A percentile compares a stretch with the other conserved stretches of the same genome.
Conservation (phyloP, 176 grass and related monocot species). For the Areca catechu region DNA sequence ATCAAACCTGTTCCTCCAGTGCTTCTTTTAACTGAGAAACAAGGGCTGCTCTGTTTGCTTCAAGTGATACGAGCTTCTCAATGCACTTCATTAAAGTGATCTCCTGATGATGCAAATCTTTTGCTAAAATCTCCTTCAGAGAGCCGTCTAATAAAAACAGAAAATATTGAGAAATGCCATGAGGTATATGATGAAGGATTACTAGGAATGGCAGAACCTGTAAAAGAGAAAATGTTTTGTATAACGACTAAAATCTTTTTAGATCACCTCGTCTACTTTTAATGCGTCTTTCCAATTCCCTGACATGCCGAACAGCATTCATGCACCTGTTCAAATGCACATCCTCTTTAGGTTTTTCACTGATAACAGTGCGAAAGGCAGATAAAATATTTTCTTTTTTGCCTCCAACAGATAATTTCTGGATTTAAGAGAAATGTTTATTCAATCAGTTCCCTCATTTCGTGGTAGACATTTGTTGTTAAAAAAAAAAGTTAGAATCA, state of each 20-base stretch:
- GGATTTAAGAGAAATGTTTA: conserved; percentile 15
- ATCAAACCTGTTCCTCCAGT: conserved; percentile 71
- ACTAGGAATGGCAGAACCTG: not conserved
- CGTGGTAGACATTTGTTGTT: not conserved
- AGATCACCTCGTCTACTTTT: conserved; percentile 47
- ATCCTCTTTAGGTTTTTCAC: conserved; percentile 48
- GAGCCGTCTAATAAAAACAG: conserved; percentile 52
- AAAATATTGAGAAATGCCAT: conserved; percentile 25
- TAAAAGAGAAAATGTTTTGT: not conserved
- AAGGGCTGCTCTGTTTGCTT: conserved; percentile 57
- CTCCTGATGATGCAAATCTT: conserved; percentile 60
- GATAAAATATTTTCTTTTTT: conserved; percentile 78
- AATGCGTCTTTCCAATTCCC: conserved; percentile 70
- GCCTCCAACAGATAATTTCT: conserved; percentile 82
- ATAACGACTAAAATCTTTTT: conserved; percentile 3
- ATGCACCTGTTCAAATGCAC: conserved; percentile 67
- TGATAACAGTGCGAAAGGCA: conserved; percentile 53
- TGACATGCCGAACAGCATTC: conserved; percentile 39
- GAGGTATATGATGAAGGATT: conserved; percentile 10
- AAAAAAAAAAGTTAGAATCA: conserved; percentile 17
- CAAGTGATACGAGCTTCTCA: conserved; percentile 63
- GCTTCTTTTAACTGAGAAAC: conserved; percentile 77
- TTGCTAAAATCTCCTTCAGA: conserved; percentile 45
- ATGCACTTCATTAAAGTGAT: conserved; percentile 53
- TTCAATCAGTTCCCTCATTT: conserved; percentile 10